Base-by-base conservation (phyloP, 2,329 filamentous ascomycete species). In the Phialophora chinensis region DNA sequence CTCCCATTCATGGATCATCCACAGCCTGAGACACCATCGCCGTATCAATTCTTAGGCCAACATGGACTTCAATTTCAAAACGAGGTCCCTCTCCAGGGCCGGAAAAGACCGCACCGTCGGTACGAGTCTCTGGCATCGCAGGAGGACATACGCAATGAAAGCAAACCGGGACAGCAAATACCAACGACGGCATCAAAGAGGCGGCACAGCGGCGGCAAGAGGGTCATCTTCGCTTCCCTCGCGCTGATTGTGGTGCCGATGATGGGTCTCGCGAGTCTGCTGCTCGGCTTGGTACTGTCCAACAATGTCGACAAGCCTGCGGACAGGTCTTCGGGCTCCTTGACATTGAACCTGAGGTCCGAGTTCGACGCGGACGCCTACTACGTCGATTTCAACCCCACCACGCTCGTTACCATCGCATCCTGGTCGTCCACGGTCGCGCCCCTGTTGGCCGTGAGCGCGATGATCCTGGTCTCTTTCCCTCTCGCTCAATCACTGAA, bases 351-450 rank as follows among this genome's bases (percentile, higher is more conserved):
- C 27, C 29, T 25, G 23, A 25, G 25, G 7, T 25, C 23, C 11
- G 27, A 61, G 29, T 55, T 55, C 56, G 71, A 69, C n/a, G 14
- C 57, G 0, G 47, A 53, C n/a, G 68, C 61, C 17, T 72, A 67
- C 53, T 70, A 65, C 31, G 71, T 73, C 4, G 38, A 68, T 14
- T 56, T 72, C 53, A 73, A 69, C 61, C 69, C 71, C 12, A 71
- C 71, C 14, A 65, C 56, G 10, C 64, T 73, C 35, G 70, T 70
- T 23, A 70, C 66, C 20, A 67, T 73, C 49, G 71, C 71, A 2
- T 73, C 70, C 11, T 73, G 71, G 71, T 70, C 69, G 27, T 75
- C 73, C 55, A 73, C 69, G 14, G 35, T 73, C 1, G 73, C 69
- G 0, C 71, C 72, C 7, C 61, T 74, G 59, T 59, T 75, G n/a